Base-by-base conservation (phyloP, 768 basidiomycete genomes). In the Neoboletus brunneissimus region DNA sequence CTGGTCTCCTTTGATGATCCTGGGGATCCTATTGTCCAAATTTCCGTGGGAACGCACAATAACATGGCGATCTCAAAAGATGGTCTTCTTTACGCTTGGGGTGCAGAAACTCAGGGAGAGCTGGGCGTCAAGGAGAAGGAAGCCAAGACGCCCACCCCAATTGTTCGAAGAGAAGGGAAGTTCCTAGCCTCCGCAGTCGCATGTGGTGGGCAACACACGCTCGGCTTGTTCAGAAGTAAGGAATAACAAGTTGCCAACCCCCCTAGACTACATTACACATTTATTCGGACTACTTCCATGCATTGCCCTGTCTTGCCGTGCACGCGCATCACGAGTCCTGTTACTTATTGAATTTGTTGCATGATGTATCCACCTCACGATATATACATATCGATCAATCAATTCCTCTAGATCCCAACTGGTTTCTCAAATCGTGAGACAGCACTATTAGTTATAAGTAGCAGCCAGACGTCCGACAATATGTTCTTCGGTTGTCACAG, bases 201-300 rank as follows among this genome's bases (percentile, higher is more conserved):
- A 1, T 91, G 89, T 68, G 89, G 89, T 34, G 89, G 89, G 4
- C 90, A 91, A 66, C 89, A 91, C 65, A 84, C 87, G 2, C 66
- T 91, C 20, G 89, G 85, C 32, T 72, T 90, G 54, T 82, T 90
- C 70, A 82, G 85, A 65, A 87, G 83, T 67, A 88, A 85, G 68
- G 70, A 63, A 54, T 72, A 43, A 66, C 34, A 42, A 40, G 42
- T 57, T 48, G 38, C 35, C 32, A 13, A 53, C 43, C 31, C 9
- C n/a, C 29, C 15, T 62, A 55, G 56, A 61, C 51, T 51, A 22
- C 58, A 60, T 58, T 45, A 43, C 44, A 20, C 58, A 57, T 54
- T 53, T 54, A 62, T 66, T 63, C 18, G 58, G 61, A 65, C 62
- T 55, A 49, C 31, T 38, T 55, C 15, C 50, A 56, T 50, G 49